Conservation (phyloP, 2,329 filamentous ascomycete genomes). For the Diaporthe sp. region DNA sequence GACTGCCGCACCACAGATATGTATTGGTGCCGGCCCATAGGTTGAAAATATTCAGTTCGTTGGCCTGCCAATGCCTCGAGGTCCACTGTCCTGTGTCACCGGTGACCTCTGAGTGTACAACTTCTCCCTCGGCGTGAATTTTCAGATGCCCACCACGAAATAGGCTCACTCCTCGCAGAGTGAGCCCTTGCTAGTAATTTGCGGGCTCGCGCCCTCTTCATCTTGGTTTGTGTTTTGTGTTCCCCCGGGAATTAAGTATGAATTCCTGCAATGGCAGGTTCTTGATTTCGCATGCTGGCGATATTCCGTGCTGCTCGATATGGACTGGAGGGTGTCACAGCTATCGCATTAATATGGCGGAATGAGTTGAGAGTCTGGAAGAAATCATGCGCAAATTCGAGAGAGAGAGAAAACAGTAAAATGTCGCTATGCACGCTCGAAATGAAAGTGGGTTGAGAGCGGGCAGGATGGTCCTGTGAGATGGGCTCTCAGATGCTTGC, state of each 20-base stretch:
- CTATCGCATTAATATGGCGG: not conserved
- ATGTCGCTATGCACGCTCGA: conserved; percentile 6
- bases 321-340: not conserved
- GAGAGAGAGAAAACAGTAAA: not conserved
- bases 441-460: not conserved
- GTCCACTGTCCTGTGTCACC: conserved; percentile 29
- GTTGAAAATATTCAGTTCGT: conserved; percentile 14
- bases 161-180: conserved; percentile 12
- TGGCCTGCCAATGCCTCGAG: conserved; percentile 14
- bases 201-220: conserved; percentile 36
- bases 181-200: conserved; percentile 1
- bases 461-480: not conserved
- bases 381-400: not conserved
- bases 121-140: not conserved
- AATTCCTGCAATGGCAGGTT: conserved; percentile 7
- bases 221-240: conserved; percentile 31
- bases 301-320: conserved; percentile 14
- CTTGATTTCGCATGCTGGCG: conserved; percentile 3
- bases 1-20: not conserved
- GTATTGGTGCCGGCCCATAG: conserved; percentile 24
- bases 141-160: not conserved
- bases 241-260: not conserved
- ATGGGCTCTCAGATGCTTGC: conserved; percentile 59
- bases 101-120: conserved; percentile 18
- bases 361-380: not conserved